Evolutionary conservation across 139 green algal genomes (phyloP).

Genomic region (Chlorokybus atmophyticus): DNA sequence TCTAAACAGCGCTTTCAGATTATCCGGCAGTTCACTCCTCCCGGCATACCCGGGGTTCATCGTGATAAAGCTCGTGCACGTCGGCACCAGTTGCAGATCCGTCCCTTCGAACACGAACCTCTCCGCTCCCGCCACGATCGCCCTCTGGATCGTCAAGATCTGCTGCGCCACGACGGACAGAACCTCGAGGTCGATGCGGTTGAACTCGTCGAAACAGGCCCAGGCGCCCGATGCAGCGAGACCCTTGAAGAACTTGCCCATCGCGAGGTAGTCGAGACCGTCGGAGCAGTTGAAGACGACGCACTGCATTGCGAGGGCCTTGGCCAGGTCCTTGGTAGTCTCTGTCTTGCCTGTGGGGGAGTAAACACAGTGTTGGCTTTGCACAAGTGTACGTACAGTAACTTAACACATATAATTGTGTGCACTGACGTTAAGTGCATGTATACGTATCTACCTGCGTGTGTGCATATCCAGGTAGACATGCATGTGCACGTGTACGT

Average conservation of each 20-base stretch:
- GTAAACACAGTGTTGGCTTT: too few species aligned
- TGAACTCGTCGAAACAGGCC: slow-evolving; percentile 39
- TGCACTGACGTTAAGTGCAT: too few species aligned
- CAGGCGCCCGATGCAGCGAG: slow-evolving; percentile 26
- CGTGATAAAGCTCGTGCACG: slow-evolving; percentile 26
- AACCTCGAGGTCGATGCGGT: slow-evolving; percentile 36
- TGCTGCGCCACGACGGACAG: slow-evolving; percentile 31
- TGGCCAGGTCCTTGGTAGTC: slow-evolving; percentile 23
- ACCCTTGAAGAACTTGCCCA: slow-evolving; percentile 39
- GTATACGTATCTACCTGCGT: too few species aligned
- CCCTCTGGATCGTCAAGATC: slow-evolving; percentile 48
- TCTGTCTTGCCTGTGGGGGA: slow-evolving; percentile 27
- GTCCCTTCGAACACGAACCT: slow-evolving; percentile 29
- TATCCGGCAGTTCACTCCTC: slow-evolving; percentile 31
- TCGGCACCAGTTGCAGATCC: slow-evolving; percentile 22
- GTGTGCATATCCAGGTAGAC: too few species aligned
- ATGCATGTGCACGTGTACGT: too few species aligned
- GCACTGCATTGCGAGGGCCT: slow-evolving; percentile 33
- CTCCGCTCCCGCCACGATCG: slow-evolving; percentile 25
- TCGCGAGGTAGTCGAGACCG: slow-evolving; percentile 29
- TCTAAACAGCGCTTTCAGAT: slow-evolving; percentile 36
- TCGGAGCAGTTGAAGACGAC: slow-evolving; percentile 41
- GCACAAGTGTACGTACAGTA: too few species aligned
- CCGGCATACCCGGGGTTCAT: slow-evolving; percentile 37
- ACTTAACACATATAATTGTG: too few species aligned